Evolutionary conservation across 2,329 filamentous ascomycete species (phyloP).

Genomic region (Lachnellula arida): DNA sequence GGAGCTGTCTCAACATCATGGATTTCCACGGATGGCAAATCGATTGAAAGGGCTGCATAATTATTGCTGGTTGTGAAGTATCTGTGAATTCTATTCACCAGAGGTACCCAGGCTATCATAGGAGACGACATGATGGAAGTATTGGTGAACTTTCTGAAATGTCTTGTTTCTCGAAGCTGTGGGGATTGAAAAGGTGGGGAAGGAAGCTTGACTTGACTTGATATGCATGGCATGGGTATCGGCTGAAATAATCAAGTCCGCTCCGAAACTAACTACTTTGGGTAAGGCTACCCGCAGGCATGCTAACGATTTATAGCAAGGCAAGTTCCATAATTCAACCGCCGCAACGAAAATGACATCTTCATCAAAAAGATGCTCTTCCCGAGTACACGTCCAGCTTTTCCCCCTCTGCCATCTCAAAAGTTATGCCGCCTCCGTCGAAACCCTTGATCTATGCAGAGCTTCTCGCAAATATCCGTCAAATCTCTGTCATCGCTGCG

Average conservation of each 20-base stretch:
- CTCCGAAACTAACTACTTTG: background rate
- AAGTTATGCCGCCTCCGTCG: constrained; percentile 10
- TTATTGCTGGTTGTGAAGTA: constrained; percentile 27
- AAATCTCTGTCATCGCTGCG: constrained; percentile 54
- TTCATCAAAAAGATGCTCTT: too few species aligned
- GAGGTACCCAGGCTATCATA: constrained; percentile 40
- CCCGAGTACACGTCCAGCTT: background rate
- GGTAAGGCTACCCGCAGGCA: background rate
- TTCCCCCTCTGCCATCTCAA: background rate
- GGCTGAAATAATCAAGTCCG: background rate
- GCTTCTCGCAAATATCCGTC: constrained; percentile 58
- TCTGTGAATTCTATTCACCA: constrained; percentile 36
- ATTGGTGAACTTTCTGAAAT: constrained; percentile 1
- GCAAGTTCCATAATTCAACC: background rate
- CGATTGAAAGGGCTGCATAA: constrained; percentile 38
- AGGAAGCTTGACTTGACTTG: constrained; percentile 9
- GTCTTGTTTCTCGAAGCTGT: constrained; percentile 18
- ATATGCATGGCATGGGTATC: background rate
- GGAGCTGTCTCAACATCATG: constrained; percentile 75
- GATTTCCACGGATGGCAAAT: constrained; percentile 64
- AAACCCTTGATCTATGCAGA: constrained; percentile 53
- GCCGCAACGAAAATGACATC: too few species aligned
- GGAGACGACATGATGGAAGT: constrained; percentile 33
- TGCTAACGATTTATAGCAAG: background rate
- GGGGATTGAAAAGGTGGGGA: constrained; percentile 15